Evolutionary conservation across 2,329 filamentous ascomycete genomes (phyloP), one percentile per base, ranked within the genome.

Genomic region (Colletotrichum sp.): DNA sequence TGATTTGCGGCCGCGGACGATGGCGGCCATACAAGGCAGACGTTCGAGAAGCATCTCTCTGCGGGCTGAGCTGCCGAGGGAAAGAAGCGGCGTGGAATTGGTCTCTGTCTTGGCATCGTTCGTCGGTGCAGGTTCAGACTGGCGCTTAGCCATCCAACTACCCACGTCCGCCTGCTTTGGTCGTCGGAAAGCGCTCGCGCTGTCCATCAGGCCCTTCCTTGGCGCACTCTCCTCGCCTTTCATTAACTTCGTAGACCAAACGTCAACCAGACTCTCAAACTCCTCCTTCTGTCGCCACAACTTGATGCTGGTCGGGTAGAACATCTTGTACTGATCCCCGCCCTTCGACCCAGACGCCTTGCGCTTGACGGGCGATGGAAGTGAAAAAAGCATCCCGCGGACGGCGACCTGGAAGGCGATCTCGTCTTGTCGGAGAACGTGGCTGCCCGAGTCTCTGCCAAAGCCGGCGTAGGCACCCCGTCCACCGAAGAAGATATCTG

Each of bases 391-490:
- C 66, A 98, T 86, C 1, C 97, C 97, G 15, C 96, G 92, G 0
- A 98, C 95, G 6, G 96, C 96, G 22, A 96, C 93, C 78, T 99
- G 95, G 78, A 98, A 98, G 28, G 94, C 93, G 82, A 99, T 96
- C 81, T 99, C 97, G 77, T 98, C 96, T 84, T 98, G 96, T 8
- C 96, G 93, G 12, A 98, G 86, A 16, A 93, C 89, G 76, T 98
- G 96, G 69, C 92, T 91, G 25, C 90, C 91, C 1, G 89, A 88
- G 82, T 93, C 88, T 86, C 85, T 88, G 80, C 86, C 89, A 84
- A 81, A 88, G 28, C 89, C 87, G 8, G 86, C 86, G 8, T 86
- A 84, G 27, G 85, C 87, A 5, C 92, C 91, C 48, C 89, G 87
- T 0, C 91, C 91, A 27, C 92, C 91, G 76, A 95, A 94, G 76